A percentile compares a stretch with the other conserved stretches of the same genome.
Evolutionary conservation across 1,284 basidiomycete species (phyloP).

Genomic region (Leucoagaricus sp.): DNA sequence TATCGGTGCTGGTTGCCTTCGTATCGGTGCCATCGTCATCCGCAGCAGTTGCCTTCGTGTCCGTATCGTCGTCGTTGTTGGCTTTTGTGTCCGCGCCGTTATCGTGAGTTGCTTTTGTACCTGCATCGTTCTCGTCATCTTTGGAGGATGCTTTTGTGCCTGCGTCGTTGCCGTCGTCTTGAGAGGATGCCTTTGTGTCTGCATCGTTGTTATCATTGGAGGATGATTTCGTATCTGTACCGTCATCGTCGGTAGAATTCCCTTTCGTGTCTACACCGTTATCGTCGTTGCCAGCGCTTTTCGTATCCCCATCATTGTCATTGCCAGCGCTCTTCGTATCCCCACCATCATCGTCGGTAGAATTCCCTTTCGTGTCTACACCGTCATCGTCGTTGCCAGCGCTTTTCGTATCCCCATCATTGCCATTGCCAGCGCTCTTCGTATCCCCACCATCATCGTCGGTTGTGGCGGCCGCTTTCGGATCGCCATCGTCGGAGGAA

Average conservation of each 20-base stretch:
- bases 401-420: no score
- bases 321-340: not conserved
- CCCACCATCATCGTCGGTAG: no score
- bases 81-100: not conserved
- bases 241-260: not conserved
- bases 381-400: not conserved
- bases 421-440: not conserved
- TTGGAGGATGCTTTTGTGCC: no score
- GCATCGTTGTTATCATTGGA: not conserved
- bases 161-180: not conserved
- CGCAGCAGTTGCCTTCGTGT: not conserved
- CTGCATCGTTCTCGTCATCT: not conserved
- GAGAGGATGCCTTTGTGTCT: not conserved
- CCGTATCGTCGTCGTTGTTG: not conserved
- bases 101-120: not conserved
- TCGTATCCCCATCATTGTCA: not conserved
- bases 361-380: no score
- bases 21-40: not conserved
- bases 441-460: no score
- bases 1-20: no score
- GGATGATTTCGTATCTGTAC: not conserved
- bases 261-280: no score
- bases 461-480: no score
- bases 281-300: not conserved
- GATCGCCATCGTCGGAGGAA: not conserved